A percentile compares a stretch with the other conserved stretches of the same genome.
Evolutionary conservation across 148 eudicot genomes (phyloP).

Genomic region (Vaccinium vitisidaea): DNA sequence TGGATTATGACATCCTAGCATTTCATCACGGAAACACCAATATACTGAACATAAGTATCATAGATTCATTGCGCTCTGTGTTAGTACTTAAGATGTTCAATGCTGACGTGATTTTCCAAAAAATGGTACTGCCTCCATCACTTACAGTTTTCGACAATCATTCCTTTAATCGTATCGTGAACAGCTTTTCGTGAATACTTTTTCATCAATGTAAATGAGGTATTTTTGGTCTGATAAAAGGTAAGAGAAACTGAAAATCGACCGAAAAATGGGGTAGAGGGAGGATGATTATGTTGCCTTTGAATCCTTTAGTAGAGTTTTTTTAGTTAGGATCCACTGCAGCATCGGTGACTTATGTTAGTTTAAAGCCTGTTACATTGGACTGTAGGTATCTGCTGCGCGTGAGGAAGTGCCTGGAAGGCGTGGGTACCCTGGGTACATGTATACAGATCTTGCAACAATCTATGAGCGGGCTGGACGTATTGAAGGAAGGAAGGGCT

Average conservation of each 20-base stretch:
- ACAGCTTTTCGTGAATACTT: background rate
- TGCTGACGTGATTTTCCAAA: too few species aligned
- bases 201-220: background rate
- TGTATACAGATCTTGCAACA: constrained; percentile 98
- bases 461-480: constrained; percentile 97
- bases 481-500: constrained; percentile 93
- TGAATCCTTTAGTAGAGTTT: background rate
- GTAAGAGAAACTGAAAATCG: background rate
- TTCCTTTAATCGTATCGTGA: background rate
- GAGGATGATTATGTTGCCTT: background rate
- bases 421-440: constrained; percentile 99
- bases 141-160: background rate
- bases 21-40: too few species aligned
- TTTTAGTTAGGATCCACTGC: background rate
- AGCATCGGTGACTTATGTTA: background rate
- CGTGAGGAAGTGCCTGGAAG: constrained; percentile 99
- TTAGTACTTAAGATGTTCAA: background rate
- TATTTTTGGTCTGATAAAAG: background rate
- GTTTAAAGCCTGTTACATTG: background rate
- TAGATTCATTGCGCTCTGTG: background rate
- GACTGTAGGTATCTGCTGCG: constrained; percentile 90
- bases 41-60: background rate
- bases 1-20: too few species aligned
- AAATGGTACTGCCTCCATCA: background rate
- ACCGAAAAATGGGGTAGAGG: background rate